phyloP scores from a whole-genome alignment of 2,329 filamentous ascomycete genomes.

The Arthrobotrys sphaeroides region DNA sequence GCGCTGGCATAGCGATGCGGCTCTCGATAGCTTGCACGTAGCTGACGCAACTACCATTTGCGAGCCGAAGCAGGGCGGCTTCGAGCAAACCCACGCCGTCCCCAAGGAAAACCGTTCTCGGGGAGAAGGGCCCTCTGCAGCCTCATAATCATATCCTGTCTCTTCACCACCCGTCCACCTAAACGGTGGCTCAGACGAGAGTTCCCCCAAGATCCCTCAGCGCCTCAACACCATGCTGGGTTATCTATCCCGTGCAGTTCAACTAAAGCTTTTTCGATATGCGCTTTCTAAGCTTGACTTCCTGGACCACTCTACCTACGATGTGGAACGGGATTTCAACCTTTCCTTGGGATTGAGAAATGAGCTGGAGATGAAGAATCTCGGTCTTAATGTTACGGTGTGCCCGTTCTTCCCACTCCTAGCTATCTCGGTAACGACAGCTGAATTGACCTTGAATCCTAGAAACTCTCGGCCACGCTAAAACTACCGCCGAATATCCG shows the following conservation, averaged over 20 bases:
- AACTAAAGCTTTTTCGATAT: slow-evolving; percentile 74
- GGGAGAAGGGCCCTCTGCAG: too few species aligned
- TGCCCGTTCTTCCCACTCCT: slow-evolving; percentile 59
- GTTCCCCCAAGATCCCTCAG: background rate
- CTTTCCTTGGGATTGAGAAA: slow-evolving; percentile 83
- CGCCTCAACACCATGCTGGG: slow-evolving; percentile 24
- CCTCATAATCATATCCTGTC: background rate
- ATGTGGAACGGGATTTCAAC: slow-evolving; percentile 81
- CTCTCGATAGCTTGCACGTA: slow-evolving; percentile 2
- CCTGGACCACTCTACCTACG: slow-evolving; percentile 84
- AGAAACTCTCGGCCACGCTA: slow-evolving; percentile 82
- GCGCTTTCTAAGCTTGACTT: slow-evolving; percentile 83
- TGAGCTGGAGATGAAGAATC: slow-evolving; percentile 84
- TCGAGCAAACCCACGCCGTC: background rate
- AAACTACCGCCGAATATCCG: slow-evolving; percentile 77
- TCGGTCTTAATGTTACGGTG: slow-evolving; percentile 81
- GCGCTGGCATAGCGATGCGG: background rate
- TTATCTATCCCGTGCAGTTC: slow-evolving; percentile 41
- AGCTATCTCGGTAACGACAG: background rate
- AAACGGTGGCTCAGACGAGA: background rate
- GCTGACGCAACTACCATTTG: slow-evolving; percentile 8
- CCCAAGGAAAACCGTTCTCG: background rate
- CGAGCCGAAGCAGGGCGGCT: background rate
- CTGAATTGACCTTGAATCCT: slow-evolving; percentile 36
- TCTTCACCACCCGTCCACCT: too few species aligned